A percentile compares a stretch with the other conserved stretches of the same genome.
These are phyloP conservation scores for Taphrina flavorubra DNA, from an alignment of 1,139 yeast species.

Conservation along the genomic window DNA sequence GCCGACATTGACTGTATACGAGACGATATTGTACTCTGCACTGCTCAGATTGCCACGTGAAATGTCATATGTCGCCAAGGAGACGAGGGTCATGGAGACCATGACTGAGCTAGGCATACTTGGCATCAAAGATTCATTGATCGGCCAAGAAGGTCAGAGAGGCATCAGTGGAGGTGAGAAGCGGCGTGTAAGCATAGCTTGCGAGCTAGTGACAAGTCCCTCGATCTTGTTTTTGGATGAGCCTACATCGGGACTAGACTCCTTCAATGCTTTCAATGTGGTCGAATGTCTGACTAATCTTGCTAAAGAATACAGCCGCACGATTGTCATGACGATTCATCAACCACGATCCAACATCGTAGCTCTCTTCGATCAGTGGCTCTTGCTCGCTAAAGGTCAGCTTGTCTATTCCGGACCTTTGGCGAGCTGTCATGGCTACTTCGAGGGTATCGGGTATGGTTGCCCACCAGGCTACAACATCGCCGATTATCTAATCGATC, in stretches of 20 bases:
- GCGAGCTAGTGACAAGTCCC: conserved; percentile 86
- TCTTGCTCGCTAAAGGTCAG: conserved; percentile 82
- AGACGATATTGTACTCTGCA: conserved; percentile 92
- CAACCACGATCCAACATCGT: conserved; percentile 98
- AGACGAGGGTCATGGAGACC: conserved; percentile 80
- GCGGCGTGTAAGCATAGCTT: conserved; percentile 85
- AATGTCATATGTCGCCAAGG: conserved; percentile 76
- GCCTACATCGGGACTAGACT: conserved; percentile 95
- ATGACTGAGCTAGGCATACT: conserved; percentile 82
- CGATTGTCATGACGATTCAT: conserved; percentile 90
- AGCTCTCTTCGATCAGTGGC: conserved; percentile 79
- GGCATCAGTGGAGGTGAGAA: conserved; percentile 97
- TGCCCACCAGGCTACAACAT: conserved; percentile 91
- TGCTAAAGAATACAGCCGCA: conserved; percentile 79
- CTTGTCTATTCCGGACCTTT: conserved; percentile 77
- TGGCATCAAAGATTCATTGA: conserved; percentile 78
- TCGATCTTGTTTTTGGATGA: conserved; percentile 81
- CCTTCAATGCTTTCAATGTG: conserved; percentile 91
- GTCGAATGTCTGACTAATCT: conserved; percentile 80
- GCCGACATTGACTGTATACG: conserved; percentile 93
- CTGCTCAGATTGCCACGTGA: conserved; percentile 78
- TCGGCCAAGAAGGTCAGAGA: conserved; percentile 86
- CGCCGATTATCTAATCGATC: conserved; percentile 90
- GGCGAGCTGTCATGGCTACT: conserved; percentile 66
- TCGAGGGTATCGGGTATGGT: conserved; percentile 72